Conservation (phyloP, 108 stramenopile species). For the Parietichytrium sp. region DNA sequence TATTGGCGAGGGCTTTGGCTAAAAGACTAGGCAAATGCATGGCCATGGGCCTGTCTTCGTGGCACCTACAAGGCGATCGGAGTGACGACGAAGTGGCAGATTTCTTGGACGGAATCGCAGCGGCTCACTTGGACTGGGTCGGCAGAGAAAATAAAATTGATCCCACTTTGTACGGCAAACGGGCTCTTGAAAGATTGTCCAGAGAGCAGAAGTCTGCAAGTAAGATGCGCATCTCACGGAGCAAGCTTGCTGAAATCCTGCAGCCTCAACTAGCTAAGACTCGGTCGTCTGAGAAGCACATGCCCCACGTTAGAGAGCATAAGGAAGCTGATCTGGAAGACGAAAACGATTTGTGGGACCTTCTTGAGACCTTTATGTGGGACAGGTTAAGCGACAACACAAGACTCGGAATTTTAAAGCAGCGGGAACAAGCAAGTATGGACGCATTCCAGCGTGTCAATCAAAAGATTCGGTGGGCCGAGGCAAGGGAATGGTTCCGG, state of each 20-base stretch:
- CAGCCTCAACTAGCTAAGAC: too few relatives aligned
- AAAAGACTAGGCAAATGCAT: not conserved
- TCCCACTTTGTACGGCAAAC: too few relatives aligned
- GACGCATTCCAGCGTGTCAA: not conserved
- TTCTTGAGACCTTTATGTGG: not conserved
- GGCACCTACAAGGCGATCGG: too few relatives aligned
- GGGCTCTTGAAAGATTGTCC: too few relatives aligned
- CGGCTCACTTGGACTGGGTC: too few relatives aligned
- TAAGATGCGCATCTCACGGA: too few relatives aligned
- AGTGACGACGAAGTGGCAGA: too few relatives aligned
- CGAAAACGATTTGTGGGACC: not conserved
- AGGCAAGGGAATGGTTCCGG: not conserved
- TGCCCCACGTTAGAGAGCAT: not conserved
- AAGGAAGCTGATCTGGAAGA: not conserved
- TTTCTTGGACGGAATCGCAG: too few relatives aligned
- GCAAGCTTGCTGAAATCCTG: too few relatives aligned
- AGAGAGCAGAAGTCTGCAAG: too few relatives aligned
- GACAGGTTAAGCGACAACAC: not conserved
- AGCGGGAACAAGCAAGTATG: slow-evolving; percentile 2
- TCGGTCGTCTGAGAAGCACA: not conserved
- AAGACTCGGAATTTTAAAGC: not conserved
- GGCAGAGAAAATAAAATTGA: too few relatives aligned
- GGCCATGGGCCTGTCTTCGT: too few relatives aligned
- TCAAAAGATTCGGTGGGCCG: slow-evolving; percentile 7
- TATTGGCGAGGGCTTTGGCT: not conserved